These are phyloP conservation scores for Xylaria sp. DNA, from an alignment of 2,329 filamentous ascomycete genomes.

Conservation along the genomic window DNA sequence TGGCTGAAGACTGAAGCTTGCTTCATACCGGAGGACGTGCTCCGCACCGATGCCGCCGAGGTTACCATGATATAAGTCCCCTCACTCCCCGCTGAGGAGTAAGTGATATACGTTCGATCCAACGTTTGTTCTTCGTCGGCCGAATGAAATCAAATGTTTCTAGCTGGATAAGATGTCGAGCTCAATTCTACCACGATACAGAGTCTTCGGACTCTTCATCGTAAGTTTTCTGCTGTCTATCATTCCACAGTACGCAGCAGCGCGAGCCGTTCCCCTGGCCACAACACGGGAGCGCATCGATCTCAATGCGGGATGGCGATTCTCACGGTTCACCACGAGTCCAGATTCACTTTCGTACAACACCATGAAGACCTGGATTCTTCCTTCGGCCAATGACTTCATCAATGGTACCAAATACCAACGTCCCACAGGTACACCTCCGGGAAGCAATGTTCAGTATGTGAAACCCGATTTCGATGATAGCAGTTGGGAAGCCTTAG, in stretches of 20 bases:
- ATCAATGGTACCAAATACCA: constrained; percentile 43
- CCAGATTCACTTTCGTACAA: constrained; percentile 52
- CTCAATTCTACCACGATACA: constrained; percentile 17
- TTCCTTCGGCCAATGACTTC: constrained; percentile 50
- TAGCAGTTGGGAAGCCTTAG: constrained; percentile 52
- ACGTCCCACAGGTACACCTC: constrained; percentile 44
- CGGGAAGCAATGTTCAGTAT: constrained; percentile 45
- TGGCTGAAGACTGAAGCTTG: not conserved
- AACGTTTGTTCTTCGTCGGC: not conserved
- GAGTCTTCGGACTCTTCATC: constrained; percentile 23
- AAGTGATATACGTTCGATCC: constrained; percentile 1
- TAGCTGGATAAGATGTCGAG: constrained; percentile 27
- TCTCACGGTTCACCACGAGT: constrained; percentile 50
- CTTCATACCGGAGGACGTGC: not conserved
- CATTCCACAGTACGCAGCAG: constrained; percentile 24
- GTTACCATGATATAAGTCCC: constrained; percentile 19
- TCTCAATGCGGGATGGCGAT: constrained; percentile 51
- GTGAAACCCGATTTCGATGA: constrained; percentile 47
- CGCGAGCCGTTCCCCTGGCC: constrained; percentile 10
- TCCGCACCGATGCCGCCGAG: constrained; percentile 3
- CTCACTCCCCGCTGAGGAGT: constrained; percentile 19
- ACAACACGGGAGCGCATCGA: constrained; percentile 49
- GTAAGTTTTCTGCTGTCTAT: constrained; percentile 23
- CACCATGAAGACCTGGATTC: constrained; percentile 50
- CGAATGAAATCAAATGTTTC: not conserved